Evolutionary conservation across 2,329 filamentous ascomycete genomes (phyloP).

Genomic region (Nothopassalora personata): DNA sequence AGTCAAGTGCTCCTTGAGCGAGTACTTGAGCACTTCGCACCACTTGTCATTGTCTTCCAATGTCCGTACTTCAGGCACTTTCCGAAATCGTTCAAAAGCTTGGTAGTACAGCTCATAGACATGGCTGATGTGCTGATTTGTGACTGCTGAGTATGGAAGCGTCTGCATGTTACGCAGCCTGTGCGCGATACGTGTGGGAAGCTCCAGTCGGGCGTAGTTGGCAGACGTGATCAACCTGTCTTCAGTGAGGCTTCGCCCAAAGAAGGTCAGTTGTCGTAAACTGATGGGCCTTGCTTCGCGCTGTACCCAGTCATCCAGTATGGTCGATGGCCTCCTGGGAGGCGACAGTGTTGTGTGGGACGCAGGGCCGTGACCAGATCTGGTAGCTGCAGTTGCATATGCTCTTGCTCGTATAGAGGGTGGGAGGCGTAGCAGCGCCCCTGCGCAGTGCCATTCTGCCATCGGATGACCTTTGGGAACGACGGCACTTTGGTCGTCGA

Average conservation of each 20-base stretch:
- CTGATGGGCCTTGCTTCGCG: conserved; percentile 93
- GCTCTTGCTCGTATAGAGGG: conserved; percentile 9
- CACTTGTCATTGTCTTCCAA: conserved; percentile 85
- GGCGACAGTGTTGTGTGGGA: conserved; percentile 36
- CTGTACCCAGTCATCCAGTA: conserved; percentile 74
- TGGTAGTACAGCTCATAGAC: conserved; percentile 96
- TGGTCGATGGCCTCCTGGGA: conserved; percentile 54
- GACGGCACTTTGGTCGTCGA: neutral
- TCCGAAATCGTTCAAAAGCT: conserved; percentile 88
- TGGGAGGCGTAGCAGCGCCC: neutral
- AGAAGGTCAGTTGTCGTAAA: conserved; percentile 92
- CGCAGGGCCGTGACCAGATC: neutral
- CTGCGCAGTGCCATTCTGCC: neutral
- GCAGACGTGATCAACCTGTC: conserved; percentile 84
- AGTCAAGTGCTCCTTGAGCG: conserved; percentile 78
- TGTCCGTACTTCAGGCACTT: conserved; percentile 74
- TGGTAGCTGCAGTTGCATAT: conserved; percentile 13
- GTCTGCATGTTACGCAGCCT: conserved; percentile 96
- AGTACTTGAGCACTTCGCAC: conserved; percentile 73
- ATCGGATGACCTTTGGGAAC: neutral
- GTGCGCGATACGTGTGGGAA: conserved; percentile 84
- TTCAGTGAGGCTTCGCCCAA: conserved; percentile 89
- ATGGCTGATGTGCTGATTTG: conserved; percentile 87
- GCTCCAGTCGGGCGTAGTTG: conserved; percentile 93
- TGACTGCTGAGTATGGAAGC: conserved; percentile 89